Evolutionary conservation across 306 rosid genomes (phyloP).

Genomic region (Quercus berberidifolia): DNA sequence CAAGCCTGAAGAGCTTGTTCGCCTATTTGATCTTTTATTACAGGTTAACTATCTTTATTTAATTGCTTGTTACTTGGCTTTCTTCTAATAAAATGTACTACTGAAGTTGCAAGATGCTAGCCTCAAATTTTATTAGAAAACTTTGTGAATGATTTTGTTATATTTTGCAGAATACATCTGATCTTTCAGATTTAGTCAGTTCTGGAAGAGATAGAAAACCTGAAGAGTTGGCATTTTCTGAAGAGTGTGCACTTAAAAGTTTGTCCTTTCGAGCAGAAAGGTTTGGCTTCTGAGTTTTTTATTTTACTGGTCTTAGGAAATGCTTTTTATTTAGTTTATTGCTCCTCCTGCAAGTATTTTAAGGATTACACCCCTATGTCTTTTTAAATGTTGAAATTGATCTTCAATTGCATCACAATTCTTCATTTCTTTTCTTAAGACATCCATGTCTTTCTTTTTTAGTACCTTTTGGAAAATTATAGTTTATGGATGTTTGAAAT

Average conservation of each 20-base stretch:
- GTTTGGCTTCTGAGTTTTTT: slow-evolving; percentile 37
- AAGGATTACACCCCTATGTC: neutral
- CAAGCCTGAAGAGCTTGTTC: slow-evolving; percentile 99
- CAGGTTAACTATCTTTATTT: slow-evolving; percentile 52
- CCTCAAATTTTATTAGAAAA: slow-evolving; percentile 23
- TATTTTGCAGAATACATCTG: slow-evolving; percentile 77
- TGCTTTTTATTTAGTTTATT: neutral
- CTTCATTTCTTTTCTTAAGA: neutral
- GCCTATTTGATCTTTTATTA: slow-evolving; percentile 78
- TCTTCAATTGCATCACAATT: neutral
- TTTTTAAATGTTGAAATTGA: neutral
- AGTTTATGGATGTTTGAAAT: neutral
- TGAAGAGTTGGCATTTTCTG: slow-evolving; percentile 72
- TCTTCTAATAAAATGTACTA: neutral
- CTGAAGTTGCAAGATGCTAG: slow-evolving; percentile 8
- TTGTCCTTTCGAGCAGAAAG: slow-evolving; percentile 88
- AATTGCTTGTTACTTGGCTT: slow-evolving; percentile 7
- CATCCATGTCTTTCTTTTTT: neutral
- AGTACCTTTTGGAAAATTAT: neutral
- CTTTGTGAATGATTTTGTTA: slow-evolving; percentile 8
- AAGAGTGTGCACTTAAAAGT: slow-evolving; percentile 65
- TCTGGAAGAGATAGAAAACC: slow-evolving; percentile 82
- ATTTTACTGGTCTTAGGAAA: slow-evolving; percentile 9
- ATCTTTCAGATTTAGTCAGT: slow-evolving; percentile 91
- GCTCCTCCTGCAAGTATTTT: neutral